Percentiles rank a stretch among this genome's conserved stretches.
phyloP scores from a whole-genome alignment of 345 rosid genomes.

The Garcia nutans region DNA sequence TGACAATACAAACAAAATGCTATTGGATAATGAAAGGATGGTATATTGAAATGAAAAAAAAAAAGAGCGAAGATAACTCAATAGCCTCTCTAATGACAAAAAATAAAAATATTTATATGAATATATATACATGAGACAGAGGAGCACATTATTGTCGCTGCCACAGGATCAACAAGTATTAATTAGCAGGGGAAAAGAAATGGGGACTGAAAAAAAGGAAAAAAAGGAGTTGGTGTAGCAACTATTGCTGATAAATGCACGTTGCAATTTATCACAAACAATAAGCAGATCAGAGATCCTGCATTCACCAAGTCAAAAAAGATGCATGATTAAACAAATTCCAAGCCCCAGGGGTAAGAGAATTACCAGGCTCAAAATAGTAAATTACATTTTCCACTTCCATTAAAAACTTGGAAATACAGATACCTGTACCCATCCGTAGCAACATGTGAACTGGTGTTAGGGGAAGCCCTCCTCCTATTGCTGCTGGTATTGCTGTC shows the following conservation, averaged over 20 bases:
- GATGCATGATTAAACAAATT: neutral
- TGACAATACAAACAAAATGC: neutral
- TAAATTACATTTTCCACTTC: neutral
- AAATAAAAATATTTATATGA: neutral
- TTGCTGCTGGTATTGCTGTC: conserved; percentile 38
- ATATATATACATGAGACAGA: neutral
- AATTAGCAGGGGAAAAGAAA: neutral
- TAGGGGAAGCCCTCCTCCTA: conserved; percentile 50
- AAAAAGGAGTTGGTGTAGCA: too few relatives aligned
- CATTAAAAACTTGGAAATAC: neutral
- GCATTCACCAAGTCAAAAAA: neutral
- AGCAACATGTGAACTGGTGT: conserved; percentile 54
- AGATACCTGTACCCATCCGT: conserved; percentile 72
- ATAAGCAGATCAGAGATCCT: neutral
- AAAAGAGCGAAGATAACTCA: neutral
- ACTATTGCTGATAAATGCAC: neutral
- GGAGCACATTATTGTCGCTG: neutral
- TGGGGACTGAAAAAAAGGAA: too few relatives aligned
- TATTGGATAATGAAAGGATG: too few relatives aligned
- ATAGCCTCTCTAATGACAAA: neutral
- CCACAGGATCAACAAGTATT: neutral
- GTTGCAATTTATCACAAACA: neutral
- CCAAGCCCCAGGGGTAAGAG: neutral
- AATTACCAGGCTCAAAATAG: neutral
- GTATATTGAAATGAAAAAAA: neutral